phyloP scores from a whole-genome alignment of 2,329 filamentous ascomycete species.

The Xylaria sp. region DNA sequence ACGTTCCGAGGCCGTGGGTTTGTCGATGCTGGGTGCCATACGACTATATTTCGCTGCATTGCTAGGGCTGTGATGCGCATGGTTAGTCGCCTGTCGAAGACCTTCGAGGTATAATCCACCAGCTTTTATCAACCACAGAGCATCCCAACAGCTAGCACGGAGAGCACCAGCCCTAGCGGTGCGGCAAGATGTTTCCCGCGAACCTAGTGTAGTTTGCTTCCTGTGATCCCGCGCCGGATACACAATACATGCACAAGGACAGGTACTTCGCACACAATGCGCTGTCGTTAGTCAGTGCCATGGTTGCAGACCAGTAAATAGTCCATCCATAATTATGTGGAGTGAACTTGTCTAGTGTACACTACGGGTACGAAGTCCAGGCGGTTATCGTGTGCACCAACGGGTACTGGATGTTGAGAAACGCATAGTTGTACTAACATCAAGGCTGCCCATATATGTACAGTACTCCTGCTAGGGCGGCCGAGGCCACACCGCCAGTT shows the following conservation, averaged over 20 bases:
- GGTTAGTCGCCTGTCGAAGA: neutral
- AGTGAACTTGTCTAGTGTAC: neutral
- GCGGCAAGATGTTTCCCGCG: constrained; percentile 23
- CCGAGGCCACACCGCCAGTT: constrained; percentile 25
- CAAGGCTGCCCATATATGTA: neutral
- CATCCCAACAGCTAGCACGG: constrained; percentile 8
- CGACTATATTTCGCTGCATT: neutral
- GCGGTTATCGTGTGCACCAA: neutral
- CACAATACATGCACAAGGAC: neutral
- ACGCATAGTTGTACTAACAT: neutral
- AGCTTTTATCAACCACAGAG: neutral
- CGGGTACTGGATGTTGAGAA: too few relatives aligned
- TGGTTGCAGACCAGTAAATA: neutral
- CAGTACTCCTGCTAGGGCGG: neutral
- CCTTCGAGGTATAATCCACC: neutral
- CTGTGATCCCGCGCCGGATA: constrained; percentile 12
- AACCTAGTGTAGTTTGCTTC: constrained; percentile 18
- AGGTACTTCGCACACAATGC: constrained; percentile 4
- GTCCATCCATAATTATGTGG: neutral
- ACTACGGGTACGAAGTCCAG: neutral
- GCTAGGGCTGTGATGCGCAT: constrained; percentile 3
- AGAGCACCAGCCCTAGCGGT: constrained; percentile 20
- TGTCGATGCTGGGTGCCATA: constrained; percentile 21
- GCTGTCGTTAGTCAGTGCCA: neutral
- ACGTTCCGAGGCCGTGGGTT: constrained; percentile 43